Base-by-base conservation (phyloP, 2,329 filamentous ascomycete species). In the Monilinia fructicola region DNA sequence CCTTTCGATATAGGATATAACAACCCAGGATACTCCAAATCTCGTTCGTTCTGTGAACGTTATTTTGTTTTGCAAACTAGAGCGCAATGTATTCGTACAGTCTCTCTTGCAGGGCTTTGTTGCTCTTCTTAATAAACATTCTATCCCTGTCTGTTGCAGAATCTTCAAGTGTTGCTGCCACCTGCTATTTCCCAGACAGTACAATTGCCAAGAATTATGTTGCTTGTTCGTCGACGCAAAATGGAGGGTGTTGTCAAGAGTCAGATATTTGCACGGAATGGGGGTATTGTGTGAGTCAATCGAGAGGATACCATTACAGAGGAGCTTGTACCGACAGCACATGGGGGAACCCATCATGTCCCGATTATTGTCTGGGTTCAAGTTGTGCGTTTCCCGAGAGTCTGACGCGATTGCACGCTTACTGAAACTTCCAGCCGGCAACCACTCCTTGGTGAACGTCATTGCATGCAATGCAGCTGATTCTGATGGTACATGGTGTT, bases 321-420 rank as follows among this genome's bases (percentile, higher is more conserved):
- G 70, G 70, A 46, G 67, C 67, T 26, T 71, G 67, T 48, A 69
- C 68, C 6, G 70, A 70, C 55, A 65, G 60, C 23, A 31, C 61
- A 10, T 71, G 70, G 70, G 50, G 12, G n/a, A 69, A 69, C 54
- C 67, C 69, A 23, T 67, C 65, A 23, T 71, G 70, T 63, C 69
- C 69, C 4, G 54, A 69, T 54, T 70, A 67, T 52, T 71, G 70
- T 42, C 46, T 69, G 50, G 67, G 35, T 28, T 44, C 59, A 12
- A 53, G 46, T 44, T 44, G 35, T 62, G 35, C n/a, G 59, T 62
- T 62, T 31, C 28, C 67, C 38, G 64, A n/a, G 10, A 70, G 60
- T 2, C 18, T 23, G 35, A 35, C 7, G 18, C 23, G 18, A 12
- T 59, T 18, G 11, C 7, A 21, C 31, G 53, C 10, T 44, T 28